Evolutionary conservation across 2,329 filamentous ascomycete species (phyloP).

Genomic region (Xylariaceae sp.): DNA sequence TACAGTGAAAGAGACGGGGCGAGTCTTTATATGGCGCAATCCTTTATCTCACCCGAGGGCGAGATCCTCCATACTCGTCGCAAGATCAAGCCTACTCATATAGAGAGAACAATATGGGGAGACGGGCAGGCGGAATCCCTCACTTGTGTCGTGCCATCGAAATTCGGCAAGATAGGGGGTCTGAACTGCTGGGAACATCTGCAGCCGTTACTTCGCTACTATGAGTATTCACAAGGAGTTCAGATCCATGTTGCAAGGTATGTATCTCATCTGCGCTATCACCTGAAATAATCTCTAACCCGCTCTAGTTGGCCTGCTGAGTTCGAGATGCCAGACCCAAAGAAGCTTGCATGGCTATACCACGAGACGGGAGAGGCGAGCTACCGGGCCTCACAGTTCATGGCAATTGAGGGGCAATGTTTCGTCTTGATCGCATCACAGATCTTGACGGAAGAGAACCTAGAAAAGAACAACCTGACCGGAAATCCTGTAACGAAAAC

Average conservation of each 20-base stretch:
- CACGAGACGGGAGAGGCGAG: conserved; percentile 33
- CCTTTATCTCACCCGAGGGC: conserved; percentile 48
- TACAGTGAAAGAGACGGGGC: conserved; percentile 46
- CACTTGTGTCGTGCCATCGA: conserved; percentile 45
- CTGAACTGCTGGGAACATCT: conserved; percentile 57
- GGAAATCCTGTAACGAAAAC: conserved; percentile 36
- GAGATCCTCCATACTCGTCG: conserved; percentile 43
- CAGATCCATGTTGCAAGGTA: conserved; percentile 33
- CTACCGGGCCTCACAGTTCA: conserved; percentile 36
- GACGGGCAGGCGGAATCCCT: conserved; percentile 56
- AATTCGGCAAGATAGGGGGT: conserved; percentile 49
- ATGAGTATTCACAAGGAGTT: conserved; percentile 34
- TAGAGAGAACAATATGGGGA: conserved; percentile 48
- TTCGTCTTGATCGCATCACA: conserved; percentile 40
- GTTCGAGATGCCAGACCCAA: conserved; percentile 34
- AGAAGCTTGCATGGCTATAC: conserved; percentile 34
- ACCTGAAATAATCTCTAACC: conserved; percentile 13
- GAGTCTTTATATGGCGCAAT: conserved; percentile 46
- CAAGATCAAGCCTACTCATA: conserved; percentile 49
- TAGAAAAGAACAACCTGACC: conserved; percentile 37
- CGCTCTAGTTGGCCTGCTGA: conserved; percentile 29
- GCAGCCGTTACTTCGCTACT: conserved; percentile 44
- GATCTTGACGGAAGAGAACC: conserved; percentile 37
- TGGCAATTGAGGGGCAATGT: conserved; percentile 41
- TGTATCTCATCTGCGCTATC: conserved; percentile 1